Base-by-base conservation (phyloP, 2,329 filamentous ascomycete genomes). In the Lasiodiplodia citricola region DNA sequence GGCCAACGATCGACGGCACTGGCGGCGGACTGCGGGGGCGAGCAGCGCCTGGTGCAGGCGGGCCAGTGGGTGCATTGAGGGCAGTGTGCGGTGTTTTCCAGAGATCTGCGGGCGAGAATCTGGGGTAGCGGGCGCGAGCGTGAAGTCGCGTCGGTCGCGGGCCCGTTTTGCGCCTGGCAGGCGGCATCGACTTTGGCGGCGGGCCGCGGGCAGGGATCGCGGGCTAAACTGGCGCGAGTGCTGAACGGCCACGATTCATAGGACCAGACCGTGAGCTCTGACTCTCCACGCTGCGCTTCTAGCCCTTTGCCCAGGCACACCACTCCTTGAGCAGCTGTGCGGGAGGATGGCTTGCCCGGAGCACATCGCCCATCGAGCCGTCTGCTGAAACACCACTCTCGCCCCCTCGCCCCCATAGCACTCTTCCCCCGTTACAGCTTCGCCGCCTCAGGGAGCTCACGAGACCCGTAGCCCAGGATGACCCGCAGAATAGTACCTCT, bases 401-500 rank as follows among this genome's bases (percentile, higher is more conserved):
- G 25, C 31, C 28, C 44, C 31, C 60, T 52, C 55, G 55, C 55
- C 47, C 65, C 28, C 41, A n/a, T 41, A 41, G 31, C 54, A 28
- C 54, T n/a, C 55, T 57, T 47, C 25, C 50, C 23, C 23, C 28
- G n/a, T 38, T 16, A 18, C 37, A 52, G 41, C 64, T 47, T 37
- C 64, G 54, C 65, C 65, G 58, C 44, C 25, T 60, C 38, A 51
- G 47, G 60, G 60, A 58, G 65, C 65, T 55, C 66, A 55, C 56
- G n/a, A 56, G 60, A 64, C 52, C 56, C 44, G 23, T 60, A 52
- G 44, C 51, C 51, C 66, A 75, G 65, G 71, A 81, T 81, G 79
- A 79, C 79, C 67, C 77, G 79, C 71, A 76, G 79, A 67, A 79
- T 81, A 69, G 80, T 79, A 73, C 18, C 76, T 70, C 63, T 47